These are phyloP conservation scores for Hansenula anomala DNA, from an alignment of 1,139 yeast genomes.

Conservation along the genomic window DNA sequence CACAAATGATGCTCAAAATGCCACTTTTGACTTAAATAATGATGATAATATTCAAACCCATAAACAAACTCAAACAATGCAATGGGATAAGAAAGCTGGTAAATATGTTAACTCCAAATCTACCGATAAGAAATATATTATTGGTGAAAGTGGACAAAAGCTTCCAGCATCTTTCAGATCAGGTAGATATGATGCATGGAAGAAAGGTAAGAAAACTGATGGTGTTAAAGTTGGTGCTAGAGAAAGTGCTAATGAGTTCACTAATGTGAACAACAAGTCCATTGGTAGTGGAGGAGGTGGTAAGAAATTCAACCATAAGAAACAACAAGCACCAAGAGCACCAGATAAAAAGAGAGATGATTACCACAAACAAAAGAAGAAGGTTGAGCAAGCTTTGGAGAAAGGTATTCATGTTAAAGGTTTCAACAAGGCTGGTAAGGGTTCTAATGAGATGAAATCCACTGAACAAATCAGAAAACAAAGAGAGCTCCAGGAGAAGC, in stretches of 20 bases:
- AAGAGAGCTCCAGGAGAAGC: constrained; percentile 64
- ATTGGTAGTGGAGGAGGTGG: constrained; percentile 24
- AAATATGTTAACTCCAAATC: constrained; percentile 82
- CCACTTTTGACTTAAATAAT: constrained; percentile 77
- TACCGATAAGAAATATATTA: constrained; percentile 78
- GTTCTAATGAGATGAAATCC: constrained; percentile 54
- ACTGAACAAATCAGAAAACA: constrained; percentile 77
- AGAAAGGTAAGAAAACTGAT: constrained; percentile 57
- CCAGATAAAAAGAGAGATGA: constrained; percentile 92
- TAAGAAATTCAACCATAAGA: constrained; percentile 68
- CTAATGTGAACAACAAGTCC: constrained; percentile 13
- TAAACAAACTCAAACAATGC: constrained; percentile 65
- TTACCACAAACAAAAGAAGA: constrained; percentile 75
- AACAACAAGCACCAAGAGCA: constrained; percentile 73
- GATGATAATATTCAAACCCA: constrained; percentile 70
- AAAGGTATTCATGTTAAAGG: constrained; percentile 77
- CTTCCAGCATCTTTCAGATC: constrained; percentile 90
- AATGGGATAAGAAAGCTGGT: constrained; percentile 95
- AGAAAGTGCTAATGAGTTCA: constrained; percentile 33
- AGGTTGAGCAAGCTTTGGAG: constrained; percentile 76
- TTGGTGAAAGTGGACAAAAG: constrained; percentile 91
- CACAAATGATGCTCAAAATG: constrained; percentile 77
- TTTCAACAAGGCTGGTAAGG: constrained; percentile 39
- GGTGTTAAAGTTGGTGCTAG: constrained; percentile 52
- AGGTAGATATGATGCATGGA: constrained; percentile 93